A percentile compares a stretch with the other conserved stretches of the same genome.
Conservation (phyloP, 2,329 filamentous ascomycete genomes). For the Trichothecium roseum region DNA sequence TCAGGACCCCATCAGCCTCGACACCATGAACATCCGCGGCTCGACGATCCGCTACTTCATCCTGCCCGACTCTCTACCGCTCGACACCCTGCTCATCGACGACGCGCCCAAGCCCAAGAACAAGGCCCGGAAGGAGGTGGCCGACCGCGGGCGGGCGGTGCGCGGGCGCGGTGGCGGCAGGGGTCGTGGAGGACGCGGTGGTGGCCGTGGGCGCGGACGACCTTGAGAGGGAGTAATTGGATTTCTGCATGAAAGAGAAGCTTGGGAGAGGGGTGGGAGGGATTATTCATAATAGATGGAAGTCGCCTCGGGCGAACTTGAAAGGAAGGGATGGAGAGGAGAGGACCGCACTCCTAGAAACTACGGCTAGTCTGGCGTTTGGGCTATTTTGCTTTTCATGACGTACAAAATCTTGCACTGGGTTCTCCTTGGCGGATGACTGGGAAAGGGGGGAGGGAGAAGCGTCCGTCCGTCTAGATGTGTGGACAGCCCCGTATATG, state of each 20-base stretch:
- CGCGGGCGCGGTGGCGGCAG: constrained; percentile 43
- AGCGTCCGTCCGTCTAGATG: background rate
- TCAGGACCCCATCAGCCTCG: constrained; percentile 77
- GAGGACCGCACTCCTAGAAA: too few species aligned
- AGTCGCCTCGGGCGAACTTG: too few species aligned
- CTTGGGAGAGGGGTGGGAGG: background rate
- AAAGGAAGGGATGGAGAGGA: too few species aligned
- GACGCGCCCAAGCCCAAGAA: constrained; percentile 99
- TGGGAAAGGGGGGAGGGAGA: background rate
- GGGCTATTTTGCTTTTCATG: constrained; percentile 15
- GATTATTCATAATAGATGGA: too few species aligned
- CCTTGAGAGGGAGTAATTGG: background rate
- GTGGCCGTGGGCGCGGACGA: constrained; percentile 16
- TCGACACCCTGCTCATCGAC: constrained; percentile 92
- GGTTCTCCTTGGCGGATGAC: background rate
- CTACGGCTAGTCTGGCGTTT: constrained; percentile 18
- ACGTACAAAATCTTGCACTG: constrained; percentile 2
- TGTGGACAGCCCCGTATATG: too few species aligned
- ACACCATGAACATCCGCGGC: constrained; percentile 94
- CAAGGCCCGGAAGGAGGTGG: constrained; percentile 91
- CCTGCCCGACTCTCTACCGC: constrained; percentile 85
- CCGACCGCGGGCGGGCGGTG: constrained; percentile 40
- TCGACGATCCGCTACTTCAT: constrained; percentile 96
- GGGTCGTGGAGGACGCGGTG: constrained; percentile 35
- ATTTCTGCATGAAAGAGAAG: background rate